phyloP scores from a whole-genome alignment of 2,329 filamentous ascomycete genomes.

The Aspergillus sp. region DNA sequence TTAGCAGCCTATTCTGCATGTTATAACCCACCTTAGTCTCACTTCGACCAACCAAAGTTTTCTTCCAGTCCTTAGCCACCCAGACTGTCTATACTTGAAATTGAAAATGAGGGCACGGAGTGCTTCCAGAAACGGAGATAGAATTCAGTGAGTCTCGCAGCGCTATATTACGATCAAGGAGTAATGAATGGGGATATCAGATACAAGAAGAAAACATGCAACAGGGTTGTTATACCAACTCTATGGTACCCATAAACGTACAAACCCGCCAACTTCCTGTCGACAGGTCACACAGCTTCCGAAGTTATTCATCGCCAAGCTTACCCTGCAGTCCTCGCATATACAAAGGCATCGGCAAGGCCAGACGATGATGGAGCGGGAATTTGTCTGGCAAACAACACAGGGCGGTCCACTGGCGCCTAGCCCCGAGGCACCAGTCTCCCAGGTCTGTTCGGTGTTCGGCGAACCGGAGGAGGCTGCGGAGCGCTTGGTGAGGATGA shows the following conservation, averaged over 20 bases:
- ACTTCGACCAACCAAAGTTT: too few species aligned
- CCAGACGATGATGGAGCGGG: slow-evolving; percentile 90
- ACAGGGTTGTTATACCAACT: not conserved
- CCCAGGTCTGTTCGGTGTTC: slow-evolving; percentile 54
- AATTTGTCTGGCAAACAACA: slow-evolving; percentile 86
- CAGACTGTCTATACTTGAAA: not conserved
- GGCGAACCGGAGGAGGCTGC: slow-evolving; percentile 22
- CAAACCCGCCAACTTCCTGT: slow-evolving; percentile 83
- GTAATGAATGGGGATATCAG: slow-evolving; percentile 5
- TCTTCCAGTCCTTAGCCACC: not conserved
- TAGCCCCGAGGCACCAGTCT: slow-evolving; percentile 69
- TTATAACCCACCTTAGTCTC: not conserved
- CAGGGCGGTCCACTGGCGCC: slow-evolving; percentile 78
- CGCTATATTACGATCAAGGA: not conserved
- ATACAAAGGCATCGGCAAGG: slow-evolving; percentile 91
- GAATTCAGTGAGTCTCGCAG: not conserved
- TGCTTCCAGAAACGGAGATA: not conserved
- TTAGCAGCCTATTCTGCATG: not conserved
- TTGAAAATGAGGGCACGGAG: not conserved
- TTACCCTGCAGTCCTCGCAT: slow-evolving; percentile 92
- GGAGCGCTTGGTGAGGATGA: slow-evolving; percentile 57
- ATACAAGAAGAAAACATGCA: not conserved
- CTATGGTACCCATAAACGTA: slow-evolving; percentile 81
- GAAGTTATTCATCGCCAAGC: slow-evolving; percentile 94
- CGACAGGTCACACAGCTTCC: slow-evolving; percentile 94